Conservation (phyloP, 2,329 filamentous ascomycete species). For the Myriosclerotinia scirpicola region DNA sequence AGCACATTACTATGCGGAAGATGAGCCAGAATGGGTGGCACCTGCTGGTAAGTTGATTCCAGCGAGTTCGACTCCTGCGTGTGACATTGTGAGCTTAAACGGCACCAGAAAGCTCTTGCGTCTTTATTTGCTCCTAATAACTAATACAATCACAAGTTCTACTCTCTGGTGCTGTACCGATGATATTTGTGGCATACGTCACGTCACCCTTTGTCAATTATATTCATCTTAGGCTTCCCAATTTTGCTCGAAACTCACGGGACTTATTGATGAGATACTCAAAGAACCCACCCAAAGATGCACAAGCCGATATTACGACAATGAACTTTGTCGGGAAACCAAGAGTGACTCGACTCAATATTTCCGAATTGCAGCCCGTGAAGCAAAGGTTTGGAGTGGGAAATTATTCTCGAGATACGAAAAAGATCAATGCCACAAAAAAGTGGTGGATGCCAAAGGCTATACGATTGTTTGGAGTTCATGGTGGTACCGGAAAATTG, state of each 20-base stretch:
- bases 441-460: conserved; percentile 38
- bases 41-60: conserved; percentile 30
- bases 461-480: conserved; percentile 37
- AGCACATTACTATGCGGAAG: conserved; percentile 33
- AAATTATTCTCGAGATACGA: conserved; percentile 38
- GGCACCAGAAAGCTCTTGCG: background rate
- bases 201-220: conserved; percentile 71
- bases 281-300: conserved; percentile 48
- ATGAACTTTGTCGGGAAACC: conserved; percentile 45
- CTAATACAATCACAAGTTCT: conserved; percentile 47
- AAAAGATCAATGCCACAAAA: conserved; percentile 29
- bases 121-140: background rate
- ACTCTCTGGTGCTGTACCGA: conserved; percentile 61
- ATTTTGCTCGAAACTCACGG: conserved; percentile 61
- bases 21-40: conserved; percentile 37
- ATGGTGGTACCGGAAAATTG: conserved; percentile 31
- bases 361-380: conserved; percentile 35
- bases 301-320: conserved; percentile 44
- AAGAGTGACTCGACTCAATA: conserved; percentile 35
- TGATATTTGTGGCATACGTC: conserved; percentile 62
- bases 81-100: conserved; percentile 6
- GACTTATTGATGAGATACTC: conserved; percentile 54
- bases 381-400: conserved; percentile 38
- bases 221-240: conserved; percentile 68
- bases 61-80: no score